phyloP scores from a whole-genome alignment of 2,329 filamentous ascomycete species.

The Aspergillus luchuensis region DNA sequence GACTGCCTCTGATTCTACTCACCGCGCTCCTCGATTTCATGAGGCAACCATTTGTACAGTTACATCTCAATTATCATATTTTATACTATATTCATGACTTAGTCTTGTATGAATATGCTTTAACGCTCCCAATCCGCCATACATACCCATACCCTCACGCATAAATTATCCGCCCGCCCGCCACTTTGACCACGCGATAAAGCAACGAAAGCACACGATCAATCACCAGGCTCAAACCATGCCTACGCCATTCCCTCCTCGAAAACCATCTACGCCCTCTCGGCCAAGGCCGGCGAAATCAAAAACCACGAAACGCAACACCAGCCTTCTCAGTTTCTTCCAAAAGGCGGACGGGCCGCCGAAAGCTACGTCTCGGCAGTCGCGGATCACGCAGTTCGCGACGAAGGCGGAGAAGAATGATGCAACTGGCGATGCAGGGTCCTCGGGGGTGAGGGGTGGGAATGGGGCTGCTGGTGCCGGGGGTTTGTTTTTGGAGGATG shows the following conservation, averaged over 20 bases:
- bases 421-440: too few species aligned
- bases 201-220: not conserved
- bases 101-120: too few species aligned
- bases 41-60: not conserved
- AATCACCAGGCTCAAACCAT: not conserved
- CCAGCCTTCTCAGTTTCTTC: conserved; percentile 74
- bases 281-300: conserved; percentile 27
- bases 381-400: conserved; percentile 56
- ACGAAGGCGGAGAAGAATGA: conserved; percentile 25
- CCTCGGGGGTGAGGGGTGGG: conserved; percentile 28
- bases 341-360: conserved; percentile 63
- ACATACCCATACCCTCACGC: not conserved
- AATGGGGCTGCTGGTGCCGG: conserved; percentile 19
- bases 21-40: not conserved
- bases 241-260: not conserved
- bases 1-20: not conserved
- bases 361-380: conserved; percentile 52
- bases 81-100: too few species aligned
- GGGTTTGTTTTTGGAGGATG: conserved; percentile 42
- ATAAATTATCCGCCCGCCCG: not conserved
- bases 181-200: not conserved
- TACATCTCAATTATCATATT: too few species aligned
- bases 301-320: conserved; percentile 49
- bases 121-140: not conserved
- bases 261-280: not conserved